Percentiles rank a stretch among this genome's conserved stretches.
These are phyloP conservation scores for Euphorbia lathyris DNA, from an alignment of 345 rosid genomes.

Conservation along the genomic window DNA sequence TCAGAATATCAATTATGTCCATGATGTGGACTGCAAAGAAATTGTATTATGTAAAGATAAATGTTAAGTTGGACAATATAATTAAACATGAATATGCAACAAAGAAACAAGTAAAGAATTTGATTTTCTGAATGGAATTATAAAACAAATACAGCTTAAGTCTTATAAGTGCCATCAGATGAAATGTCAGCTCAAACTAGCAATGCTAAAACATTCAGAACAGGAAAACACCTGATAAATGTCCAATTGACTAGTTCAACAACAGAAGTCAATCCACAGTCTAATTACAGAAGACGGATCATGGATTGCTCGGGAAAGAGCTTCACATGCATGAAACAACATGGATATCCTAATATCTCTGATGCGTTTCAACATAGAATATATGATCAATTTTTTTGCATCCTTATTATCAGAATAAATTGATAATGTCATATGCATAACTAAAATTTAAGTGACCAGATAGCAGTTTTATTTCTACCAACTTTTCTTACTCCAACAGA, in stretches of 20 bases:
- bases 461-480: conserved; percentile 16
- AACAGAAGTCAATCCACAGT: background rate
- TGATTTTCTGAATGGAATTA: background rate
- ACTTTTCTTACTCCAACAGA: conserved; percentile 22
- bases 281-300: background rate
- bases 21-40: background rate
- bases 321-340: background rate
- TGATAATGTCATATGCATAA: background rate
- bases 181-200: background rate
- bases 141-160: background rate
- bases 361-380: background rate
- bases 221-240: background rate
- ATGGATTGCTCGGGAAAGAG: background rate
- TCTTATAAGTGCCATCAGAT: background rate
- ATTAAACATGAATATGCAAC: background rate
- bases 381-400: background rate
- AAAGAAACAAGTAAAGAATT: background rate
- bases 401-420: background rate
- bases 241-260: background rate
- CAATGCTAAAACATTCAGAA: background rate
- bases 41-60: background rate
- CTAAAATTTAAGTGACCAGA: background rate
- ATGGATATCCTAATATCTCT: background rate
- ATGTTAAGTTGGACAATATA: background rate
- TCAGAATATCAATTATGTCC: background rate